These are phyloP conservation scores for Phaffia australis DNA, from an alignment of 768 basidiomycete species.

Conservation along the genomic window DNA sequence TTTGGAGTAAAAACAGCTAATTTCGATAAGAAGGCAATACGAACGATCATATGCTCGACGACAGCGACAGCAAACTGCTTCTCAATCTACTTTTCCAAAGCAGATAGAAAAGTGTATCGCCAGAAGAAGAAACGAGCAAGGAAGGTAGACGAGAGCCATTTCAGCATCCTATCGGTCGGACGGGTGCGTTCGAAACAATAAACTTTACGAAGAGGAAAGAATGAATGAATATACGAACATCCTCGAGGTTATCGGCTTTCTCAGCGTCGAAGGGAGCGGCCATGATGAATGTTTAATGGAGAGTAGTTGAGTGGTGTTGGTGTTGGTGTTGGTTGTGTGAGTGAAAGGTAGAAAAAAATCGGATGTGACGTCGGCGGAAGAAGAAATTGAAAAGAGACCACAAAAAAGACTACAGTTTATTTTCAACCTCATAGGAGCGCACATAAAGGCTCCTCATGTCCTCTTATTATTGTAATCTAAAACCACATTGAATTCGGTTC, in stretches of 20 bases:
- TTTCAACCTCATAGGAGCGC: too few relatives aligned
- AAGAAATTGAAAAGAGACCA: too few relatives aligned
- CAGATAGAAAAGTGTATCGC: not conserved
- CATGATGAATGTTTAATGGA: conserved; percentile 18
- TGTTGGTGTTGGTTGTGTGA: too few relatives aligned
- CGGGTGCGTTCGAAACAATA: not conserved
- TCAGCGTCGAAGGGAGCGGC: conserved; percentile 60
- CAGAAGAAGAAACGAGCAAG: not conserved
- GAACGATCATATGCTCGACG: conserved; percentile 88
- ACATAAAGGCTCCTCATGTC: too few relatives aligned
- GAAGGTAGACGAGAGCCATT: conserved; percentile 18
- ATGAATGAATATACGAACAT: conserved; percentile 46
- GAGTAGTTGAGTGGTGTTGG: not conserved
- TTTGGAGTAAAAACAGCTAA: not conserved
- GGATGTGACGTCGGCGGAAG: too few relatives aligned
- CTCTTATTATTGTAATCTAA: too few relatives aligned
- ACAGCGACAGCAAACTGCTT: conserved; percentile 96
- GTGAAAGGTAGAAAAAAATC: too few relatives aligned
- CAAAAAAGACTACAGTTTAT: too few relatives aligned
- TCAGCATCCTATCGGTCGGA: not conserved
- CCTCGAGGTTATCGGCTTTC: conserved; percentile 79
- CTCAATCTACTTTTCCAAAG: conserved; percentile 58
- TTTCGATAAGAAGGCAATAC: conserved; percentile 29
- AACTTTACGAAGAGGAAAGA: not conserved
- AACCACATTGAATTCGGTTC: too few relatives aligned